Base-by-base conservation (phyloP, 352 stramenopile species). In the Aphanomyces invadans region DNA sequence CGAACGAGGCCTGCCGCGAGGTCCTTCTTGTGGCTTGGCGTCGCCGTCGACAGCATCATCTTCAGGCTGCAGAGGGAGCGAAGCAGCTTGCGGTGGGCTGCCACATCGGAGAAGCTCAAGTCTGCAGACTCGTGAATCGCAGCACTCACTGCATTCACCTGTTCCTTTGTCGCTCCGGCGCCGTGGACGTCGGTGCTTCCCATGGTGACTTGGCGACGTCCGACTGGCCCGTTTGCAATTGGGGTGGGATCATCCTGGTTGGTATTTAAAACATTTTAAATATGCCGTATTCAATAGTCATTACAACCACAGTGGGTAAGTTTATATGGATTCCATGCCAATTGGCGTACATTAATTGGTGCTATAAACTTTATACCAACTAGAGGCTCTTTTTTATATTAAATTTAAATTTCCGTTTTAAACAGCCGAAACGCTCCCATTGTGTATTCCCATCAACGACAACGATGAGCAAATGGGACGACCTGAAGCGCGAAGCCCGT, bases 401-500 rank as follows among this genome's bases (percentile, higher is more conserved):
- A 0, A 57, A 57, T 57, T 31, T 21, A 1, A 48, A 57, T 57
- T 21, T 48, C n/a, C n/a, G n/a, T n/a, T n/a, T n/a, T n/a, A n/a
- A n/a, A n/a, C n/a, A n/a, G n/a, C n/a, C n/a, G n/a, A n/a, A n/a
- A n/a, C n/a, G n/a, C n/a, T n/a, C n/a, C n/a, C n/a, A n/a, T n/a
- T n/a, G n/a, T n/a, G n/a, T n/a, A n/a, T n/a, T n/a, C n/a, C n/a
- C n/a, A n/a, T n/a, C 49, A 56, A 63, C 38, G 5, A 7, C 36
- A 42, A 42, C 10, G 59, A 65, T 65, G 59, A 67, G 39, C 29
- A 56, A 48, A 60, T 95, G 86, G 86, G 86, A 95, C 49, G 81
- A 93, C 10, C 73, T 95, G 51, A 76, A 82, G 45, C 80, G 76
- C 51, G 75, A 76, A 26, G 86, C 86, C 57, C 78, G 84, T 63